These are phyloP conservation scores for Russula emetica DNA, from an alignment of 768 basidiomycete species.

Conservation along the genomic window DNA sequence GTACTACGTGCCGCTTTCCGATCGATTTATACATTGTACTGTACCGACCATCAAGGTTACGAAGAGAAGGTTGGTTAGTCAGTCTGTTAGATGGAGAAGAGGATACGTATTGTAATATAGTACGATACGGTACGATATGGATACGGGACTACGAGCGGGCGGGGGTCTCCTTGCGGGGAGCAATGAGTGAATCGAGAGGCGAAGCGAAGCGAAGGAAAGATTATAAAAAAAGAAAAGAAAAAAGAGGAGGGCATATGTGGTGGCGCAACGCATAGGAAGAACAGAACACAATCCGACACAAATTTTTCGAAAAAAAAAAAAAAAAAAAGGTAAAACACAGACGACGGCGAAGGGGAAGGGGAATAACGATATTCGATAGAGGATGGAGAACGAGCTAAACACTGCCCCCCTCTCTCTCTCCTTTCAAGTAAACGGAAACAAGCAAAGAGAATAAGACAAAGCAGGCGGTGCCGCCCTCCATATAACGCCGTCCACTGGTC, in stretches of 20 bases:
- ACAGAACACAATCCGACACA: constrained; percentile 13
- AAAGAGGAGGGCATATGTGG: constrained; percentile 12
- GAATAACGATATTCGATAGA: constrained; percentile 28
- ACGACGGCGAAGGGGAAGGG: constrained; percentile 20
- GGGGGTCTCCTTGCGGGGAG: constrained; percentile 15
- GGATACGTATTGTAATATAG: constrained; percentile 25
- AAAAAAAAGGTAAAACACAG: not conserved
- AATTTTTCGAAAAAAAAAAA: not conserved
- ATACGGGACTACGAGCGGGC: constrained; percentile 8
- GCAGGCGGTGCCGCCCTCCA: constrained; percentile 15
- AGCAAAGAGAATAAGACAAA: constrained; percentile 9
- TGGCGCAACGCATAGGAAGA: constrained; percentile 8
- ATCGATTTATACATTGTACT: not conserved
- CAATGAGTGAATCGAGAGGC: constrained; percentile 17
- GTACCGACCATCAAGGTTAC: not conserved
- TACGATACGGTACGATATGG: constrained; percentile 22
- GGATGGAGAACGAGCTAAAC: constrained; percentile 20
- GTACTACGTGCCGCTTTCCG: not conserved
- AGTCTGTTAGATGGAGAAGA: constrained; percentile 11
- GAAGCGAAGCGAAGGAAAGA: constrained; percentile 1
- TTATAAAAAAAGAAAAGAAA: not conserved
- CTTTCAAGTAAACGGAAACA: constrained; percentile 11
- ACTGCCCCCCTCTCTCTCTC: constrained; percentile 15
- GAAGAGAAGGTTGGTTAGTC: constrained; percentile 2
- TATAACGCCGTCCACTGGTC: constrained; percentile 19